Percentiles rank a stretch among this genome's conserved stretches.
These are phyloP conservation scores for Lactifluus volemus DNA, from an alignment of 768 basidiomycete species.

Conservation along the genomic window DNA sequence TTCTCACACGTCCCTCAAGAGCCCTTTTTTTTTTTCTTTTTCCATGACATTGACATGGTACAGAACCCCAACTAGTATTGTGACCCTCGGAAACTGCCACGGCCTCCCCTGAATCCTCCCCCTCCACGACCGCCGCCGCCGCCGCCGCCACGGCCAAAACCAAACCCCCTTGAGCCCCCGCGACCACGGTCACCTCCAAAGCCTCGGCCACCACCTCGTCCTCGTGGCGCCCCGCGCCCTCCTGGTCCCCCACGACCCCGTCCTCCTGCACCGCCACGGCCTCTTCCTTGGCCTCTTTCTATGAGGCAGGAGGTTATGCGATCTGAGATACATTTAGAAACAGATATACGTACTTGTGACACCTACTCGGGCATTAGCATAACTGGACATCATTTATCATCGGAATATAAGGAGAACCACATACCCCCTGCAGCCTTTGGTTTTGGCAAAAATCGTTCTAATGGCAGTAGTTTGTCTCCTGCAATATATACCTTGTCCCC, in stretches of 20 bases:
- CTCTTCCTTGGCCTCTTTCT: slow-evolving; percentile 37
- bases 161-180: slow-evolving; percentile 38
- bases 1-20: neutral
- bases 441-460: slow-evolving; percentile 95
- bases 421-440: slow-evolving; percentile 72
- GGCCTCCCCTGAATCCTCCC: slow-evolving; percentile 30
- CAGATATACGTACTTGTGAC: slow-evolving; percentile 24
- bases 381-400: neutral
- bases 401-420: slow-evolving; percentile 19
- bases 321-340: slow-evolving; percentile 7
- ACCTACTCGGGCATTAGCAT: slow-evolving; percentile 25
- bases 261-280: slow-evolving; percentile 25
- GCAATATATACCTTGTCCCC: slow-evolving; percentile 98
- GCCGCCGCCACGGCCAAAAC: slow-evolving; percentile 30
- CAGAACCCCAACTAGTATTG: slow-evolving; percentile 20
- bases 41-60: no score
- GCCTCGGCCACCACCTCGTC: slow-evolving; percentile 30
- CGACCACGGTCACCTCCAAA: slow-evolving; percentile 38
- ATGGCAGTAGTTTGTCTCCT: slow-evolving; percentile 92
- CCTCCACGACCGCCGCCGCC: slow-evolving; percentile 35
- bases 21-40: no score
- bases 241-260: slow-evolving; percentile 22
- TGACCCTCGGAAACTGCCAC: slow-evolving; percentile 44
- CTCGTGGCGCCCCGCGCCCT: slow-evolving; percentile 25
- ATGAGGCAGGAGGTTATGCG: slow-evolving; percentile 26